These are phyloP conservation scores for Torrubiella hemipterigena DNA, from an alignment of 2,329 filamentous ascomycete species.

Conservation along the genomic window DNA sequence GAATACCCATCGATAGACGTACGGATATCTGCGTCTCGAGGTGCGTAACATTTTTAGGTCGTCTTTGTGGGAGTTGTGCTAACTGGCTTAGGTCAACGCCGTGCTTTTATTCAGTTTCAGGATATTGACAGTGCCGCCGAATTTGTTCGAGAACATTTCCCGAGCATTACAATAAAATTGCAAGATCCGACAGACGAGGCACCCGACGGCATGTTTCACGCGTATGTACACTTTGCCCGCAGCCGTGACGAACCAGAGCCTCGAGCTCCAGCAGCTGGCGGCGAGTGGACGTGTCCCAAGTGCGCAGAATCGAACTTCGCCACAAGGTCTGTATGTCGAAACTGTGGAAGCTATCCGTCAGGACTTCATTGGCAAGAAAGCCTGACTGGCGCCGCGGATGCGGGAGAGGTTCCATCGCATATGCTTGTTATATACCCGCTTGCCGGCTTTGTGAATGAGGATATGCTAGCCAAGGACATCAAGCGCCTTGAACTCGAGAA, in stretches of 20 bases:
- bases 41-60: slow-evolving; percentile 11
- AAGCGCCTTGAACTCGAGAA: slow-evolving; percentile 59
- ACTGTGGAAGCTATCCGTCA: slow-evolving; percentile 19
- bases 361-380: slow-evolving; percentile 19
- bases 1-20: slow-evolving; percentile 26
- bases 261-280: slow-evolving; percentile 7
- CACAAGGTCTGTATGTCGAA: slow-evolving; percentile 23
- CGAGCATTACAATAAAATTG: slow-evolving; percentile 23
- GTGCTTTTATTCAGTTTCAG: slow-evolving; percentile 30
- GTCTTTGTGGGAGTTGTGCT: slow-evolving; percentile 2
- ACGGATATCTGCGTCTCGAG: slow-evolving; percentile 22
- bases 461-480: slow-evolving; percentile 59
- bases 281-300: slow-evolving; percentile 8
- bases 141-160: slow-evolving; percentile 31
- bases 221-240: slow-evolving; percentile 29
- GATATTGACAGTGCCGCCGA: slow-evolving; percentile 24
- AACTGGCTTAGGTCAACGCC: slow-evolving; percentile 21
- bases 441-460: slow-evolving; percentile 58
- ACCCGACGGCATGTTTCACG: slow-evolving; percentile 23
- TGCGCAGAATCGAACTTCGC: slow-evolving; percentile 28
- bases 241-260: slow-evolving; percentile 21
- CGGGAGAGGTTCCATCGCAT: slow-evolving; percentile 51
- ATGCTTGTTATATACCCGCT: slow-evolving; percentile 66
- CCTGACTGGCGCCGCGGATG: slow-evolving; percentile 36
- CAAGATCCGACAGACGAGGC: slow-evolving; percentile 23